Evolutionary conservation across 495 filamentous ascomycete species (phyloP).

Genomic region (Niebla homalea): DNA sequence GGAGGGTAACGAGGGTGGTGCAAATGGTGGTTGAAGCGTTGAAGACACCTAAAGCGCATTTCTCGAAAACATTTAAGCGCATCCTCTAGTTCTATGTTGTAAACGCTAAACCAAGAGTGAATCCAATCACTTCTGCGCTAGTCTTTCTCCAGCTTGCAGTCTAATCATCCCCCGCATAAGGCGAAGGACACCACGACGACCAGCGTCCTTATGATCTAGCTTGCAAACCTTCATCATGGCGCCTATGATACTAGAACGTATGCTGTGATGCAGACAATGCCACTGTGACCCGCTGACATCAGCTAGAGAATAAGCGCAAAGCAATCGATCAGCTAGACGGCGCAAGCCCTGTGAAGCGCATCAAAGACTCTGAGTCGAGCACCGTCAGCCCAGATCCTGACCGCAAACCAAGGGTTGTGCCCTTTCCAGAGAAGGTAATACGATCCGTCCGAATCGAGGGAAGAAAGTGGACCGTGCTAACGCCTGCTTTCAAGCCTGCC

Average conservation of each 20-base stretch:
- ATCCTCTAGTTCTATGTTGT: too few species aligned
- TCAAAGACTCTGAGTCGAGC: slow-evolving; percentile 37
- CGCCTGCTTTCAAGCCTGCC: slow-evolving; percentile 44
- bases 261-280: not conserved
- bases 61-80: too few species aligned
- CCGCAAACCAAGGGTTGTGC: slow-evolving; percentile 44
- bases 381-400: slow-evolving; percentile 41
- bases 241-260: slow-evolving; percentile 16
- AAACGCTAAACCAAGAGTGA: too few species aligned
- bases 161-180: too few species aligned
- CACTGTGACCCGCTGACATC: slow-evolving; percentile 5
- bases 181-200: not conserved
- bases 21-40: not conserved
- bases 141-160: too few species aligned
- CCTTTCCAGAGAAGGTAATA: slow-evolving; percentile 72
- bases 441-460: not conserved
- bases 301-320: slow-evolving; percentile 59
- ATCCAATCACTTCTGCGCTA: too few species aligned
- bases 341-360: slow-evolving; percentile 45
- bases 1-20: too few species aligned
- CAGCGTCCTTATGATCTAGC: not conserved
- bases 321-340: slow-evolving; percentile 52
- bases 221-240: slow-evolving; percentile 9
- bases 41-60: not conserved
- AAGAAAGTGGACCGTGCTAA: slow-evolving; percentile 4